phyloP scores from a whole-genome alignment of 2,329 filamentous ascomycete genomes.

The Fusarium anguioides region DNA sequence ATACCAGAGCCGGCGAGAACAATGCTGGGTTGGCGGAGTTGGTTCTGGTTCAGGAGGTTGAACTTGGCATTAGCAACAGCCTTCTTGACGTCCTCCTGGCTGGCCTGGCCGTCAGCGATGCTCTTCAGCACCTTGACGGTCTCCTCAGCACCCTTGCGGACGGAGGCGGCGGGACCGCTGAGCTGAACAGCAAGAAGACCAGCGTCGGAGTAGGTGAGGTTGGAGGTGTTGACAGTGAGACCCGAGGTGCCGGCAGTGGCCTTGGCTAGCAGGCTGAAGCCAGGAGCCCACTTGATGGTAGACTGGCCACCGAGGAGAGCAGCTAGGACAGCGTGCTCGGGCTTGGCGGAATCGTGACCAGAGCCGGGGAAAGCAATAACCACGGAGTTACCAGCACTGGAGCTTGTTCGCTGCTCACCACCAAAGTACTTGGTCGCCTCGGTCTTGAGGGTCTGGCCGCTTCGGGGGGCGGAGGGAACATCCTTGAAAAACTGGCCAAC shows the following conservation, averaged over 20 bases:
- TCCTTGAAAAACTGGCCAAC: constrained; percentile 90
- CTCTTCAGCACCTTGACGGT: constrained; percentile 85
- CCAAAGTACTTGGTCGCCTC: constrained; percentile 87
- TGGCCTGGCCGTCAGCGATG: constrained; percentile 78
- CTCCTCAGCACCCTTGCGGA: constrained; percentile 79
- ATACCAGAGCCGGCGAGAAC: constrained; percentile 87
- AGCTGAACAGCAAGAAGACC: constrained; percentile 89
- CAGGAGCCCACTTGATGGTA: constrained; percentile 93
- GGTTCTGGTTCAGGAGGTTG: constrained; percentile 83
- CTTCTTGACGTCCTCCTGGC: constrained; percentile 89
- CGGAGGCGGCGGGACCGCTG: constrained; percentile 76
- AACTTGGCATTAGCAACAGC: constrained; percentile 95
- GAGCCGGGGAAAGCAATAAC: constrained; percentile 95
- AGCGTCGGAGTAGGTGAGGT: constrained; percentile 91
- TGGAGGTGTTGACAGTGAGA: constrained; percentile 77
- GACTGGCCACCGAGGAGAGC: constrained; percentile 91
- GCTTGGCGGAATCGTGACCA: constrained; percentile 83
- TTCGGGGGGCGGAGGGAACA: constrained; percentile 65
- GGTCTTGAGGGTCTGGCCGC: constrained; percentile 65
- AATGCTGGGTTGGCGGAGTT: constrained; percentile 81
- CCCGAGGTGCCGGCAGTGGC: constrained; percentile 74
- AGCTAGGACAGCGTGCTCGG: constrained; percentile 87
- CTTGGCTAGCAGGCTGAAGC: constrained; percentile 91
- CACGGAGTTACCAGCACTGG: constrained; percentile 80
- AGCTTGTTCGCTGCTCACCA: constrained; percentile 90